A percentile compares a stretch with the other conserved stretches of the same genome.
Conservation (phyloP, 768 basidiomycete species). For the Dictyophora rubrovolvata region DNA sequence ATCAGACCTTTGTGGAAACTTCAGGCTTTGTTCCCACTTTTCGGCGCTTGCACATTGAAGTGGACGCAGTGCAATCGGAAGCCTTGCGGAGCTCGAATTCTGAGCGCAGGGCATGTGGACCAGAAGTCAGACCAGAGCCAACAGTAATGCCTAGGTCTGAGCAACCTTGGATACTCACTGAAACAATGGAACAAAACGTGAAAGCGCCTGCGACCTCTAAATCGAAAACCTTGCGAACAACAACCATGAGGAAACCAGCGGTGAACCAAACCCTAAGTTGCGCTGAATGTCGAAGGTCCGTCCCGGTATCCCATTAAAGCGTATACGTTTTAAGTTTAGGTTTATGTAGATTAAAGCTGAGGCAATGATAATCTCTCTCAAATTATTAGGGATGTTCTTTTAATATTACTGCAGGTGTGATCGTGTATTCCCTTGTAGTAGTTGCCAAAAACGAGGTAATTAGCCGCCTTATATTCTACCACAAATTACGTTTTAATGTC, state of each 20-base stretch:
- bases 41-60: too few species aligned
- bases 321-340: background rate
- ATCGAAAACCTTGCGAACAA: background rate
- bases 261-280: constrained; percentile 10
- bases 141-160: constrained; percentile 3
- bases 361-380: background rate
- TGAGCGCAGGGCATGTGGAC: background rate
- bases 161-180: background rate
- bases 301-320: background rate
- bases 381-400: background rate
- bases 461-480: background rate
- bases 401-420: constrained; percentile 1
- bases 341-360: constrained; percentile 2
- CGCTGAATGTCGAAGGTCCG: constrained; percentile 9
- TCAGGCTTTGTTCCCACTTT: too few species aligned
- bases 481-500: background rate
- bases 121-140: background rate
- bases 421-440: constrained; percentile 9
- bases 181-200: background rate
- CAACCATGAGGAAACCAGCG: constrained; percentile 5
- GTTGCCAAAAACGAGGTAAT: constrained; percentile 9
- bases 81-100: background rate
- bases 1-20: too few species aligned
- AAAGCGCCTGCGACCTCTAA: background rate
- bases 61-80: background rate